These are phyloP conservation scores for Amanita brunnescens DNA, from an alignment of 768 basidiomycete genomes.

Conservation along the genomic window DNA sequence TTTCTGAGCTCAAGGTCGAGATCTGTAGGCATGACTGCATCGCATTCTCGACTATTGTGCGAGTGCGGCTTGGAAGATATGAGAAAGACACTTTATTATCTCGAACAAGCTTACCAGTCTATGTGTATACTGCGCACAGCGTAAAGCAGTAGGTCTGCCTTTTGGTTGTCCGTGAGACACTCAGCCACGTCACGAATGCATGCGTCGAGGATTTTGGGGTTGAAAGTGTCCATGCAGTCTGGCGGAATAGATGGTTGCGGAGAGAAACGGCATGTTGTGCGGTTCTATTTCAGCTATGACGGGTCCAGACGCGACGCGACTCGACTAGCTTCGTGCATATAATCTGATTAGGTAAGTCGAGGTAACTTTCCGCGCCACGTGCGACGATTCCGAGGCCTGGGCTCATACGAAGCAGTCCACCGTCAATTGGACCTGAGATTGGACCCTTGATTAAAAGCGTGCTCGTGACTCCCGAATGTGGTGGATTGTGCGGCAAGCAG, in stretches of 20 bases:
- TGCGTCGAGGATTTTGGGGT: slow-evolving; percentile 70
- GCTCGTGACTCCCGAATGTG: too few species aligned
- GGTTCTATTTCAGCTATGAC: background rate
- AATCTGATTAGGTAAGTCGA: background rate
- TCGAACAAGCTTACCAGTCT: slow-evolving; percentile 43
- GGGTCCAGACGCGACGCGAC: background rate
- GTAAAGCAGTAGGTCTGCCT: slow-evolving; percentile 63
- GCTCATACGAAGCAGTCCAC: too few species aligned
- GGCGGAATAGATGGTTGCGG: background rate
- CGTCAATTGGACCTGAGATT: too few species aligned
- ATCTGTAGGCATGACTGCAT: slow-evolving; percentile 63
- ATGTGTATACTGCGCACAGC: slow-evolving; percentile 77
- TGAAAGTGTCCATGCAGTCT: slow-evolving; percentile 52
- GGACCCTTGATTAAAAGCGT: too few species aligned
- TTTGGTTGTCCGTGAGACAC: slow-evolving; percentile 53
- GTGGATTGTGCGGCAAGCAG: too few species aligned
- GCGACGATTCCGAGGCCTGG: too few species aligned
- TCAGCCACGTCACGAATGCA: slow-evolving; percentile 61
- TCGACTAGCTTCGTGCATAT: background rate
- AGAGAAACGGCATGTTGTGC: background rate
- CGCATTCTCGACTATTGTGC: slow-evolving; percentile 63
- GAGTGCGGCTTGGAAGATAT: slow-evolving; percentile 34
- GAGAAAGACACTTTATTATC: slow-evolving; percentile 6
- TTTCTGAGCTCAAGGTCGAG: slow-evolving; percentile 39
- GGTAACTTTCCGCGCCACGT: too few species aligned